These are phyloP conservation scores for Nigrospora oryzae DNA, from an alignment of 2,329 filamentous ascomycete genomes.

Conservation along the genomic window DNA sequence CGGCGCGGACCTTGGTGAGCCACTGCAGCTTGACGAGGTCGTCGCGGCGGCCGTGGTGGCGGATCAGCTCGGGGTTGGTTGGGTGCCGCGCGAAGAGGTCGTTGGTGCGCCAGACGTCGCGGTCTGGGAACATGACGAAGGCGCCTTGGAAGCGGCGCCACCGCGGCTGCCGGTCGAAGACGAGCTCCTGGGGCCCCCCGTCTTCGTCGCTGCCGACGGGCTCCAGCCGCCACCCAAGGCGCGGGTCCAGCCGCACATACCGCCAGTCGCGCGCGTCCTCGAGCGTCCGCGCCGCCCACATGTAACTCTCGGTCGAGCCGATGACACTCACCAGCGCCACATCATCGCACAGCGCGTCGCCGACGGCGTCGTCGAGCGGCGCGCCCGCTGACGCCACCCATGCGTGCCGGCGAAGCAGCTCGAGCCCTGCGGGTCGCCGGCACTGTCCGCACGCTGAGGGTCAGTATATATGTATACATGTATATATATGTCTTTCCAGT, in stretches of 20 bases:
- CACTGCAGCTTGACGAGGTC: conserved; percentile 3
- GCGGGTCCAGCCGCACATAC: conserved; percentile 1
- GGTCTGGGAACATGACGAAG: background rate
- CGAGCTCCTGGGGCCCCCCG: background rate
- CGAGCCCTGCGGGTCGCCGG: background rate
- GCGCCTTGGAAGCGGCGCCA: conserved; percentile 1
- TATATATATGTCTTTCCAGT: no score
- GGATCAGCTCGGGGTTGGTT: background rate
- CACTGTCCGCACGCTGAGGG: background rate
- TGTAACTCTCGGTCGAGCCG: conserved; percentile 1
- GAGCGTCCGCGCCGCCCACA: background rate
- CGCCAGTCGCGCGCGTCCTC: conserved; percentile 1
- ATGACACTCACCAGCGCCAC: background rate
- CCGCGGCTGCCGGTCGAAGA: background rate
- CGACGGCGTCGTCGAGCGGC: background rate
- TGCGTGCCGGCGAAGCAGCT: background rate
- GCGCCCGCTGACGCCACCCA: background rate
- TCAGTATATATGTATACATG: no score
- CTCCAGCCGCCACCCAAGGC: background rate
- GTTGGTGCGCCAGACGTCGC: background rate
- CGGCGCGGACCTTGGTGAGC: conserved; percentile 1
- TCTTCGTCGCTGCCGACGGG: background rate
- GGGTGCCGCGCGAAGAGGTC: conserved; percentile 2
- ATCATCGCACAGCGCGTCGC: conserved; percentile 1
- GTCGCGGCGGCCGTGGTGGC: conserved; percentile 1